Base-by-base conservation (phyloP, 2,329 filamentous ascomycete species). In the Pseudogymnoascus sp. region DNA sequence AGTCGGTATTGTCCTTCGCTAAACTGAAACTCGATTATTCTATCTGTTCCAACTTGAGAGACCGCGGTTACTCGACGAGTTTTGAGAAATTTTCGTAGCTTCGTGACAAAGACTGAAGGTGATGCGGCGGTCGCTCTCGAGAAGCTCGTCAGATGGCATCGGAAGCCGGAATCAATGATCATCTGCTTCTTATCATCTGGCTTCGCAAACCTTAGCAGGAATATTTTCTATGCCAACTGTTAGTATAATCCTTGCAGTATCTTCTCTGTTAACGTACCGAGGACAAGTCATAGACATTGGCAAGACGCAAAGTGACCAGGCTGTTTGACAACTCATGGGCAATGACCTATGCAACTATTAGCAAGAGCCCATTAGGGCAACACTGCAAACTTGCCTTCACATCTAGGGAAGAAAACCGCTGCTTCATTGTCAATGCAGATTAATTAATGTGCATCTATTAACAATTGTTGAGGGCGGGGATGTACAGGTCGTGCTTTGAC, bases 231-330 rank as follows among this genome's bases (percentile, higher is more conserved):
- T 44, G 26, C n/a, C 15, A 59, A 63, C 29, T 66, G 46, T 31
- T 44, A 66, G 70, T 15, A 69, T 65, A 9, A 33, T 21, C 33
- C 35, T 19, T 42, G 46, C 23, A 26, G 50, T 35, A 31, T 13
- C 10, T 44, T 62, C 35, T 44, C 38, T 42, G 31, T 44, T 31
- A 59, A 65, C 77, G 35, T 77, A 84, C 82, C 68, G 92, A 92
- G 66, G 91, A 96, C 65, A 99, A 85, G 75, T 99, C 95, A 79
- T 99, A 97, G 74, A 97, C 88, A 74, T 99, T 99, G 66, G 90
- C 86, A 60, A 97, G 84, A 67, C 95, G 90, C 66, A 97, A 82
- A 64, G 86, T 85, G 64, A 88, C 85, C 62, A 99, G 83, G 67
- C 83, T 84, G 67, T 84, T 80, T 65, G 91, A 88, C 66, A 99